Base-by-base conservation (phyloP, 1,284 basidiomycete species). In the Wallemia mellicola region DNA sequence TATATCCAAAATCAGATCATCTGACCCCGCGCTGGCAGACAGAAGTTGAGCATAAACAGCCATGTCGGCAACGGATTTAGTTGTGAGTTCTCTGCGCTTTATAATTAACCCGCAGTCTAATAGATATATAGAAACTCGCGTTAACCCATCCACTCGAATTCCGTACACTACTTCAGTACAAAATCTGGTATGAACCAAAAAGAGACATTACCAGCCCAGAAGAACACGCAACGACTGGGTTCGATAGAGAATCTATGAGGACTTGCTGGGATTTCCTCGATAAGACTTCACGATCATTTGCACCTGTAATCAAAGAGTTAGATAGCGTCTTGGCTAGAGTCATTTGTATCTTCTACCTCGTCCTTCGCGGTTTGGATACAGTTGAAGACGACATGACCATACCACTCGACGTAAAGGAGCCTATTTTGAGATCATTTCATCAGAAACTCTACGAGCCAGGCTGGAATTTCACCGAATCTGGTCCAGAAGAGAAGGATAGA, bases 361-460 rank as follows among this genome's bases (percentile, higher is more conserved):
- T 92, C 2, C 77, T 99, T 3, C 80, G 92, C 26, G 92, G 80
- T 1, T 74, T 98, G 28, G 94, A 98, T 71, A 98, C 94, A 14
- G 78, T 99, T 62, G 92, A 99, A 70, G 92, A 98, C 69, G 92
- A 99, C 73, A 98, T 96, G 89, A 86, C 89, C 1, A 79, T 99
- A 61, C 76, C 84, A 1, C 83, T 89, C 69, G 74, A 80, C 14
- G 71, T 81, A 64, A 99, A 99, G 69, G 82, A 92, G 61, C 83
- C 85, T 11, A 67, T 96, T 17, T 75, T 99, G 33, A 79, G 86
- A 54, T 72, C 79, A 17, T 92, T 96, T 71, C 81, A 94, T 73
- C 73, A 81, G 66, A 79, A 83, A 64, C 81, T 86, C 14, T 73
- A 84, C 26, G 79, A 81, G 22, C 80, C 83, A 0, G 89, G 87